Base-by-base conservation (phyloP, 75 land plant genomes). In the Pinus tabuliformis region DNA sequence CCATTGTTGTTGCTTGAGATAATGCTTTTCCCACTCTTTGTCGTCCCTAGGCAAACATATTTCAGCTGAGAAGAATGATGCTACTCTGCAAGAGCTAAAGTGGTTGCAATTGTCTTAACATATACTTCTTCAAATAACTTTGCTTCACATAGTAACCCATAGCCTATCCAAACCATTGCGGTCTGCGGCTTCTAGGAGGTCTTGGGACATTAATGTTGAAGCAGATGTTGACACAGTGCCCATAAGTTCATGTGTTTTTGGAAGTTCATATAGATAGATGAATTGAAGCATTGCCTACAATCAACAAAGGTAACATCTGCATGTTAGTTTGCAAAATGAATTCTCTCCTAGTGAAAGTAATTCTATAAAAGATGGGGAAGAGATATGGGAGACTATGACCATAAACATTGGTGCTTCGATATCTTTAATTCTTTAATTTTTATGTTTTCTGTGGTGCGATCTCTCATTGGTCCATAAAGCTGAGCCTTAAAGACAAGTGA, bases 401-500 rank as follows among this genome's bases (percentile, higher is more conserved):
- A 85, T 91, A 74, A 91, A 91, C 57, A 93, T 88, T 17, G 83
- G 81, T 24, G 95, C 86, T 64, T 89, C 90, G 24, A 94, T 76
- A 65, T n/a, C n/a, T n/a, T n/a, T n/a, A n/a, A n/a, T n/a, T 94
- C 97, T 72, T 92, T 75, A 18, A 94, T 70, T 24, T 77, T 81
- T 2, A 94, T 80, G 83, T 77, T 80, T 24, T 88, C 89, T 65
- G 82, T 77, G 49, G 80, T 83, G 4, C 84, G 83, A 65, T 92
- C 83, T 57, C 97, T 88, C 84, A 94, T 81, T 30, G 78, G 92
- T 0, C 97, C 97, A 81, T 82, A 91, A 49, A 94, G 91, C 82
- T 94, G 97, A 15, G 97, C 95, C 74, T 80, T 86, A 37, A 92
- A 94, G 7, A 92, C 95, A 57, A 95, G 97, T 33, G 97, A 94